Conservation (phyloP, 192 early-diverging fungal genomes). For the Mortierella hygrophila region DNA sequence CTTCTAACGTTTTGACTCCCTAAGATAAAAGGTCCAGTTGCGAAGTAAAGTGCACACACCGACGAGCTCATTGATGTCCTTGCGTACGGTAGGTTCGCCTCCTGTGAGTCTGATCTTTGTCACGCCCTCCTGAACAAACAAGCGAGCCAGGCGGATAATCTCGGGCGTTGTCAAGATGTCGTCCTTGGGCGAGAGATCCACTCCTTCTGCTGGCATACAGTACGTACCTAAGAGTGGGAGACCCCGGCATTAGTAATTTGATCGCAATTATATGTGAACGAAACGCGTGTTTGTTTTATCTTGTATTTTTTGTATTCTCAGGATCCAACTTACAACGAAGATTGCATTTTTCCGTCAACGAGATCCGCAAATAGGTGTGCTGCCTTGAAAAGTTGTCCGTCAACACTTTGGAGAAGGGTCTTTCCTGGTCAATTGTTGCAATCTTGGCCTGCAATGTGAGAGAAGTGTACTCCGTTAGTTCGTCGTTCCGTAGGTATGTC, state of each 20-base stretch:
- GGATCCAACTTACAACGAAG: conserved; percentile 78
- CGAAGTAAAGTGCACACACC: conserved; percentile 57
- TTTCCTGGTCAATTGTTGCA: conserved; percentile 55
- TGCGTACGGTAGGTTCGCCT: conserved; percentile 95
- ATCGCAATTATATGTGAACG: neutral
- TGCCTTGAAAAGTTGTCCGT: conserved; percentile 86
- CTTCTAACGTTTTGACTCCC: neutral
- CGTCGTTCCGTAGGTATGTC: no score
- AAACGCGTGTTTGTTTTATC: neutral
- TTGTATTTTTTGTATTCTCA: conserved; percentile 4
- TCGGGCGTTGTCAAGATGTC: conserved; percentile 85
- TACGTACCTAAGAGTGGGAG: conserved; percentile 75
- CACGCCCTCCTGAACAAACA: conserved; percentile 92
- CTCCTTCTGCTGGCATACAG: conserved; percentile 95
- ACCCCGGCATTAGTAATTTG: neutral
- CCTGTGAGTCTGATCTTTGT: conserved; percentile 97
- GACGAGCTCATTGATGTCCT: conserved; percentile 90
- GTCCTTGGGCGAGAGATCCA: conserved; percentile 75
- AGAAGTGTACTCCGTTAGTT: neutral
- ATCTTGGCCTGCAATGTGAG: conserved; percentile 49
- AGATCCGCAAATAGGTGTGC: conserved; percentile 96
- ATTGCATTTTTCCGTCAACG: conserved; percentile 95
- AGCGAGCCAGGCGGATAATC: conserved; percentile 80
- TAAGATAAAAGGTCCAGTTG: neutral
- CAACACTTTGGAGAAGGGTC: conserved; percentile 62